Percentiles rank a stretch among this genome's conserved stretches.
Conservation (phyloP, 345 rosid species). For the Eucalyptus sp. region DNA sequence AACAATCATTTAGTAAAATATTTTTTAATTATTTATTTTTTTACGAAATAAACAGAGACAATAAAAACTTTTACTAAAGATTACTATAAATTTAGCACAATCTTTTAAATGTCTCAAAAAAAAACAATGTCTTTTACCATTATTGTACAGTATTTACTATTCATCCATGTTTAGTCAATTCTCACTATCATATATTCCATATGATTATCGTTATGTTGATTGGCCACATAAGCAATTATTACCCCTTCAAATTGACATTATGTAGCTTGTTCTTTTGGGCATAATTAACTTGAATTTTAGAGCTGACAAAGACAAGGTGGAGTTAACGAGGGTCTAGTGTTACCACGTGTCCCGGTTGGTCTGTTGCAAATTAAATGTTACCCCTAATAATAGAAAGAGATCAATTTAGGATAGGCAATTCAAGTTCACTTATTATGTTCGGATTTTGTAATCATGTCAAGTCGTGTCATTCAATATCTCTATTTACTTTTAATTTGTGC, state of each 20-base stretch:
- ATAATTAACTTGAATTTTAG: not conserved
- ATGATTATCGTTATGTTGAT: not conserved
- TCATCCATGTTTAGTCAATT: not conserved
- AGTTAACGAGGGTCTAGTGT: not conserved
- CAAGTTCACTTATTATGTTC: not conserved
- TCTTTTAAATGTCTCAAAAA: not conserved
- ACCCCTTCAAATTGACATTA: not conserved
- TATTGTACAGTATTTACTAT: not conserved
- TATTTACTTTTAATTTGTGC: not conserved
- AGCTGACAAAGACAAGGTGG: not conserved
- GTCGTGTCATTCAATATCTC: not conserved
- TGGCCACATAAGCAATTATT: not conserved
- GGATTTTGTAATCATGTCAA: not conserved
- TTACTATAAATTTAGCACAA: not conserved
- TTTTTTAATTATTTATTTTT: not conserved
- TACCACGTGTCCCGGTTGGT: not conserved
- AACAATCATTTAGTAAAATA: not conserved
- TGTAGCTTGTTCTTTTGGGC: not conserved
- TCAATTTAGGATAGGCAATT: not conserved
- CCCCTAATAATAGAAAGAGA: not conserved
- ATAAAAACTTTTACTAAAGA: not conserved
- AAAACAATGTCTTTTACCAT: not conserved
- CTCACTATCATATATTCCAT: not conserved
- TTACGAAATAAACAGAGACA: rapidly evolving
- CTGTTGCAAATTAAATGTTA: not conserved